phyloP scores from a whole-genome alignment of 495 filamentous ascomycete species.

The Melanomma pulvis-pyrius region DNA sequence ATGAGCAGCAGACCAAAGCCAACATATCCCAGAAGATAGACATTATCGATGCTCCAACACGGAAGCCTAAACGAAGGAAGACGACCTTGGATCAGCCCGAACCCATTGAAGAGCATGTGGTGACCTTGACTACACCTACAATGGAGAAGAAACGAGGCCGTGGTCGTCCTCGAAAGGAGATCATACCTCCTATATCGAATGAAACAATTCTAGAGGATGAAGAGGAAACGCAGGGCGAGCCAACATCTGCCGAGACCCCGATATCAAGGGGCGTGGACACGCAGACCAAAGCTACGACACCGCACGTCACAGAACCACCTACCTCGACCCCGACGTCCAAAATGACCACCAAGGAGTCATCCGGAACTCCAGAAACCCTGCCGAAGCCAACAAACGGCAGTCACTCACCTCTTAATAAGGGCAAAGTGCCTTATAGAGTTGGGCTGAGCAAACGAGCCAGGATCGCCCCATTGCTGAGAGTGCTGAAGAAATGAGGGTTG shows the following conservation, averaged over 20 bases:
- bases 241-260: neutral
- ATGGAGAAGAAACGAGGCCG: conserved; percentile 35
- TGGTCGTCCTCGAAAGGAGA: conserved; percentile 28
- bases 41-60: neutral
- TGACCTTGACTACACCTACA: neutral
- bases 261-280: neutral
- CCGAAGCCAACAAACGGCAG: conserved; percentile 10
- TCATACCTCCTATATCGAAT: neutral
- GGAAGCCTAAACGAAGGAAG: conserved; percentile 27
- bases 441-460: conserved; percentile 67
- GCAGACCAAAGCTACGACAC: neutral
- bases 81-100: conserved; percentile 23
- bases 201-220: neutral
- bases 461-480: conserved; percentile 68
- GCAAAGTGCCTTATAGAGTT: conserved; percentile 64
- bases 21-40: neutral
- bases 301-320: neutral
- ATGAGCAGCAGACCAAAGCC: neutral
- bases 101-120: neutral
- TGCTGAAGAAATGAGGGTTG: conserved; percentile 58
- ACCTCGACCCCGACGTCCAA: conserved; percentile 16
- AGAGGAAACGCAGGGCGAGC: neutral
- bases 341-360: neutral
- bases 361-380: conserved; percentile 17
- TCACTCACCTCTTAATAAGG: conserved; percentile 55